Conservation (phyloP, 1,139 yeast species). For the Sugiyamaella japonica region DNA sequence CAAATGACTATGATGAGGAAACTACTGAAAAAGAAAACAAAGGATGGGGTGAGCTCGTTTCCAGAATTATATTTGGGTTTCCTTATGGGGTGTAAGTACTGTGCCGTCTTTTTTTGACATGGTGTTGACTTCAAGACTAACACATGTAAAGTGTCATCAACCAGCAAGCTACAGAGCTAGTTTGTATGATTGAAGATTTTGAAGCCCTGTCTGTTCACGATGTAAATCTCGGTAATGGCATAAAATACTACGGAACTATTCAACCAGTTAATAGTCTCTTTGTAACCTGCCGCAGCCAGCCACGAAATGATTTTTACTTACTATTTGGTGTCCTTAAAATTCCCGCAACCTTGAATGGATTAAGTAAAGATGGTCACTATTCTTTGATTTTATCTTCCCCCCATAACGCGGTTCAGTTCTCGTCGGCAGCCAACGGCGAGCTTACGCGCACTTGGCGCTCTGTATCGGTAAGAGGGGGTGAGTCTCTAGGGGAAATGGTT, state of each 20-base stretch:
- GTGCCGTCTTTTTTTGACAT: not conserved
- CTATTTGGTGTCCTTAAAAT: slow-evolving; percentile 34
- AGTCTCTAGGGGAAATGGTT: slow-evolving; percentile 68
- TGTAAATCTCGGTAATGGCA: slow-evolving; percentile 45
- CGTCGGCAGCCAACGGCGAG: slow-evolving; percentile 67
- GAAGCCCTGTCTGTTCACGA: slow-evolving; percentile 52
- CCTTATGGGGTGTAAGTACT: slow-evolving; percentile 58
- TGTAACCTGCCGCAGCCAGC: slow-evolving; percentile 32
- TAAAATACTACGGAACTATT: slow-evolving; percentile 37
- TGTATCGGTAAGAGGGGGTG: slow-evolving; percentile 74
- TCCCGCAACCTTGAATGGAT: slow-evolving; percentile 23
- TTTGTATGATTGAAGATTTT: slow-evolving; percentile 72
- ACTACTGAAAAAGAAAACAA: slow-evolving; percentile 48
- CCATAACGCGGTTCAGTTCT: slow-evolving; percentile 36
- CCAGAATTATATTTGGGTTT: slow-evolving; percentile 75
- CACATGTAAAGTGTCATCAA: slow-evolving; percentile 50
- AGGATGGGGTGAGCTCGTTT: slow-evolving; percentile 90
- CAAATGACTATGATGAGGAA: slow-evolving; percentile 54
- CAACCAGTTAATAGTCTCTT: slow-evolving; percentile 34
- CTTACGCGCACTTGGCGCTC: slow-evolving; percentile 65
- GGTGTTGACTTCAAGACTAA: slow-evolving; percentile 14
- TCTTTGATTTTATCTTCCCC: slow-evolving; percentile 31
- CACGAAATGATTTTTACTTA: slow-evolving; percentile 35
- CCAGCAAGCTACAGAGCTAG: slow-evolving; percentile 74
- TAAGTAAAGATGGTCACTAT: slow-evolving; percentile 27